Evolutionary conservation across 2,329 filamentous ascomycete genomes (phyloP), one percentile per base, ranked within the genome.

Genomic region (Lachnellula willkommii): DNA sequence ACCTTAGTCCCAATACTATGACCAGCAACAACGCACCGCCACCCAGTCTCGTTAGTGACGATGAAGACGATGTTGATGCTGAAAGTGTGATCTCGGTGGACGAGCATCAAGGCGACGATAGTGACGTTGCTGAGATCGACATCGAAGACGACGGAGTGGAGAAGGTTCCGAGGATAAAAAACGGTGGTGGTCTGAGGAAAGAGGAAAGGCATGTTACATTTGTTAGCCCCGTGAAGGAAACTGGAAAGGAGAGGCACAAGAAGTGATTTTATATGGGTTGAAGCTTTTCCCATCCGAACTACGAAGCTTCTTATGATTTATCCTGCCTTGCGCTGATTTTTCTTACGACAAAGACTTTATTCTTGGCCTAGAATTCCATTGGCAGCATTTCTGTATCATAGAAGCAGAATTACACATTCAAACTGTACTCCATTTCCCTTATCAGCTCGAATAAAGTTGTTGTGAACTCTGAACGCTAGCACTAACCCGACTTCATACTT

Each of bases 31-130:
- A 89, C 62, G 87, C 88, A 32, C 45, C 22, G 5, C 45, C 45
- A 8, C 88, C 88, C 22, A 90, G 87, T 64, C 78, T 92, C 49
- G 87, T 91, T 67, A 90, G 87, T 71, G 88, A 92, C 71, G 87
- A 90, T 65, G 87, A 88, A 63, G 85, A 87, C 54, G 89, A 85
- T 1, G 82, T 83, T 57, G 74, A 75, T 53, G 81, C 78, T 54
- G 80, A 83, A 49, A 76, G 74, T 46, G 60, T 74, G 1, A 71
- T 70, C 48, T 75, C 75, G 5, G 77, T 74, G 3, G 71, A 72
- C n/a, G 71, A 71, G 15, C 17, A 32, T 32, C 12, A 81, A 39
- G 84, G 84, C 26, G 76, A 81, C n/a, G 81, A 82, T 24, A 80
- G 80, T 11, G 82, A 85, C 63, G 77, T 85, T 40, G 79, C 82